Conservation (phyloP, 768 basidiomycete species). For the Termitomyces sp. region DNA sequence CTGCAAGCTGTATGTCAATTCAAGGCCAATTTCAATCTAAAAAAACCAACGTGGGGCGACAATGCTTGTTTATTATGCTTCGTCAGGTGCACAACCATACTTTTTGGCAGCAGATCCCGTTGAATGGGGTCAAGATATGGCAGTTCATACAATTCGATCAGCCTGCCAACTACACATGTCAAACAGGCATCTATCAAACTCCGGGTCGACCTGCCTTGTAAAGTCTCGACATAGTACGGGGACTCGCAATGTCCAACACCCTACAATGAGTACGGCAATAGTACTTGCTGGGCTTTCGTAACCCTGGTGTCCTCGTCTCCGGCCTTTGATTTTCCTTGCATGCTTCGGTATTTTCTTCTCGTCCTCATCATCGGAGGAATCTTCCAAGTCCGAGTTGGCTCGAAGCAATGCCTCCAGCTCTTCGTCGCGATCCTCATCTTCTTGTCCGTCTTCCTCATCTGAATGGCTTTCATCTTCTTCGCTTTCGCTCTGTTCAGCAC, state of each 20-base stretch:
- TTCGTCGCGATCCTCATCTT: constrained; percentile 20
- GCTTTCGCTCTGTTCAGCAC: constrained; percentile 8
- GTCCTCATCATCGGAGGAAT: constrained; percentile 24
- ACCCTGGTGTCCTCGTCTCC: constrained; percentile 12
- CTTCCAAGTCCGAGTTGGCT: constrained; percentile 37
- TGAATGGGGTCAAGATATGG: constrained; percentile 73
- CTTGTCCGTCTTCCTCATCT: constrained; percentile 1
- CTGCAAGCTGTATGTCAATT: constrained; percentile 33
- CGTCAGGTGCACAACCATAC: constrained; percentile 67
- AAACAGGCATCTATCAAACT: constrained; percentile 1
- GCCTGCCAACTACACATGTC: constrained; percentile 34
- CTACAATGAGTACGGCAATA: constrained; percentile 68
- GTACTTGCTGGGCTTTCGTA: constrained; percentile 42
- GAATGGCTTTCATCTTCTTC: constrained; percentile 11
- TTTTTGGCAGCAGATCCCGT: constrained; percentile 50
- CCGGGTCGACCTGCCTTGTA: constrained; percentile 45
- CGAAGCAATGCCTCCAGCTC: constrained; percentile 40
- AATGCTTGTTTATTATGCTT: constrained; percentile 64
- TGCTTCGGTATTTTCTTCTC: constrained; percentile 8
- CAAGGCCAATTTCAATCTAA: not conserved
- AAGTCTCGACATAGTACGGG: constrained; percentile 78
- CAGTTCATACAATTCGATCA: constrained; percentile 70
- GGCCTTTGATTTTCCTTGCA: constrained; percentile 15
- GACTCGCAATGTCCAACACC: constrained; percentile 76
- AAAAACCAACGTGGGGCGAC: constrained; percentile 59